Evolutionary conservation across 345 rosid genomes (phyloP).

Genomic region (Zanthoxylum bungeanum): DNA sequence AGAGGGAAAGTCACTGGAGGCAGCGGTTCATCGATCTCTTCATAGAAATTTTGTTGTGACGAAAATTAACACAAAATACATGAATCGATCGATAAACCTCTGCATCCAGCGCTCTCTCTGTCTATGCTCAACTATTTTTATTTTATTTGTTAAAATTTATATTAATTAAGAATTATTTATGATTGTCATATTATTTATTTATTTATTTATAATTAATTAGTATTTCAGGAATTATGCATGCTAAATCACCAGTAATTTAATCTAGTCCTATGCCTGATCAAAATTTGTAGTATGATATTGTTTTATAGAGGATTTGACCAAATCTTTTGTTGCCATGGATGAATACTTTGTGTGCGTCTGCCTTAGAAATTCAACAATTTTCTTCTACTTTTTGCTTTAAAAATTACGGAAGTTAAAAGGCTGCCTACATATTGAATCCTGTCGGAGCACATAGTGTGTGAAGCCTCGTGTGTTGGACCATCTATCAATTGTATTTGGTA

Average conservation of each 20-base stretch:
- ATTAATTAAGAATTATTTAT: no score
- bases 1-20: slow-evolving; percentile 73
- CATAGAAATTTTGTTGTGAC: slow-evolving; percentile 46
- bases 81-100: slow-evolving; percentile 99
- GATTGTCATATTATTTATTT: neutral
- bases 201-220: no score
- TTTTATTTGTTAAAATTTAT: neutral
- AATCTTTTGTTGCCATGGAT: neutral
- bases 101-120: slow-evolving; percentile 85
- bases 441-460: no score
- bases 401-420: no score
- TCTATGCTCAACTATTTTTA: neutral
- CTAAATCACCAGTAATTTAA: neutral
- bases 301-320: neutral
- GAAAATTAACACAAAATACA: slow-evolving; percentile 38
- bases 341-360: neutral
- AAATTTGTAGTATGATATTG: neutral
- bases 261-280: neutral
- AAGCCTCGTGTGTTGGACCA: no score
- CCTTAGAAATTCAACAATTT: neutral
- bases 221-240: no score
- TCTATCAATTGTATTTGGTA: no score
- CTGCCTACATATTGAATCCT: no score
- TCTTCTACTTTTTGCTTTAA: no score
- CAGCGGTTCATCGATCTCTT: slow-evolving; percentile 99